Evolutionary conservation across 768 basidiomycete species (phyloP), one percentile per base, ranked within the genome.

Genomic region (Psilocybe cyanescens): DNA sequence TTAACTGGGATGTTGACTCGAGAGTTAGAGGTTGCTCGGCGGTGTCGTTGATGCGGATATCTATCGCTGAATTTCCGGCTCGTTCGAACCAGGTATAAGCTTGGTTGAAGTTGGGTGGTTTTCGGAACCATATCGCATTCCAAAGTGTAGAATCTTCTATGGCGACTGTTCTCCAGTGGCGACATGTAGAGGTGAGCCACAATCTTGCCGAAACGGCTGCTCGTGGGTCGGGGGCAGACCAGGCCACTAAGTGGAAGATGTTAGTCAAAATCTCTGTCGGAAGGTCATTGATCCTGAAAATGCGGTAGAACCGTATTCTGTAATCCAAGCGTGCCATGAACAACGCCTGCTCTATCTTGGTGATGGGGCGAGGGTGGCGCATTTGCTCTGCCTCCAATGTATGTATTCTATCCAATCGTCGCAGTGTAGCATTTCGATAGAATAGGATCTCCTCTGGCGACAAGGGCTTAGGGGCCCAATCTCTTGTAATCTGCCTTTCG

Each of bases 51-150:
- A 92, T 82, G 33, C 86, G 83, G n/a, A 92, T 65, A 58, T 90
- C 88, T 62, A 91, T 67, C 2, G 83, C 75, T 2, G 85, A 76
- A 2, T 76, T 69, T 1, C 83, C 83, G 2, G 88, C 82, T 55
- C 90, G 78, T 17, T 83, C 76, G 58, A 91, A 75, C 79, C 84
- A 90, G 49, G 80, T 74, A 58, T 81, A 74, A 5, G 88, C 83
- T 33, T 83, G 81, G 14, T 78, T 71, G 64, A 82, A 86, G 12
- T 81, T 76, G 50, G 83, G 77, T 12, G 66, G 58, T 45, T 87
- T 85, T 52, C 79, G 78, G 69, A 90, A 88, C 83, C 83, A 87
- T 58, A 92, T 79, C 16, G 85, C 83, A 65, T 82, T 88, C 88
- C 88, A 89, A 31, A 89, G 62, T 16, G 81, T 84, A 1, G 78